These are phyloP conservation scores for Aspergillus sp. DNA, from an alignment of 2,329 filamentous ascomycete species.

Conservation along the genomic window DNA sequence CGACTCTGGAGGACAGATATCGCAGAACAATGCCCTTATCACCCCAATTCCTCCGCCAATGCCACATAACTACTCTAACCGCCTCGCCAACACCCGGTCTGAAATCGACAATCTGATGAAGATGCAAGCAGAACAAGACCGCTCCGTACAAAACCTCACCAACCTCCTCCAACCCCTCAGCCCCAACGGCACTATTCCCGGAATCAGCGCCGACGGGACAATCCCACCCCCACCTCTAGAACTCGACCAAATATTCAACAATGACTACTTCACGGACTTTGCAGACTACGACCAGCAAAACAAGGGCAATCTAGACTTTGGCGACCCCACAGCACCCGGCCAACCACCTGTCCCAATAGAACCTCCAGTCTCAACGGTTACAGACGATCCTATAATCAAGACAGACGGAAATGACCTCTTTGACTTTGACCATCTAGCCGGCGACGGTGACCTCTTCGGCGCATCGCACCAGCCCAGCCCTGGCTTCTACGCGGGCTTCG, in stretches of 20 bases:
- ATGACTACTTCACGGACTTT: slow-evolving; percentile 58
- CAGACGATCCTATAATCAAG: slow-evolving; percentile 29
- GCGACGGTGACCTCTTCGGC: slow-evolving; percentile 39
- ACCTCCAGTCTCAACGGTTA: slow-evolving; percentile 22
- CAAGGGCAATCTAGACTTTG: slow-evolving; percentile 30
- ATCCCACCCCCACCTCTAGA: slow-evolving; percentile 55
- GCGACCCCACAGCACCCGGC: slow-evolving; percentile 25
- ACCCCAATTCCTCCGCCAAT: slow-evolving; percentile 60
- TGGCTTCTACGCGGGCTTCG: slow-evolving; percentile 41
- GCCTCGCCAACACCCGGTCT: slow-evolving; percentile 68
- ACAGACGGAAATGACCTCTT: slow-evolving; percentile 47
- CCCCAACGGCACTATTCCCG: slow-evolving; percentile 78
- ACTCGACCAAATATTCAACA: slow-evolving; percentile 62
- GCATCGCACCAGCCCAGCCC: slow-evolving; percentile 27
- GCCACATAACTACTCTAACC: slow-evolving; percentile 52
- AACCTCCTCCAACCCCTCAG: slow-evolving; percentile 77
- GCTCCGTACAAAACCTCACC: slow-evolving; percentile 74
- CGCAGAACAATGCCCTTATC: slow-evolving; percentile 61
- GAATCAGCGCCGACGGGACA: slow-evolving; percentile 55
- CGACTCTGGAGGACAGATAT: slow-evolving; percentile 41
- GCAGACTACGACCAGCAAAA: slow-evolving; percentile 36
- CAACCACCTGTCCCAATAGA: slow-evolving; percentile 26
- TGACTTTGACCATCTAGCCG: slow-evolving; percentile 45
- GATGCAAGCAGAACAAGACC: slow-evolving; percentile 77
- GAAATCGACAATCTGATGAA: slow-evolving; percentile 80